These are phyloP conservation scores for Phlebopus sp. DNA, from an alignment of 1,284 basidiomycete genomes.

Conservation along the genomic window DNA sequence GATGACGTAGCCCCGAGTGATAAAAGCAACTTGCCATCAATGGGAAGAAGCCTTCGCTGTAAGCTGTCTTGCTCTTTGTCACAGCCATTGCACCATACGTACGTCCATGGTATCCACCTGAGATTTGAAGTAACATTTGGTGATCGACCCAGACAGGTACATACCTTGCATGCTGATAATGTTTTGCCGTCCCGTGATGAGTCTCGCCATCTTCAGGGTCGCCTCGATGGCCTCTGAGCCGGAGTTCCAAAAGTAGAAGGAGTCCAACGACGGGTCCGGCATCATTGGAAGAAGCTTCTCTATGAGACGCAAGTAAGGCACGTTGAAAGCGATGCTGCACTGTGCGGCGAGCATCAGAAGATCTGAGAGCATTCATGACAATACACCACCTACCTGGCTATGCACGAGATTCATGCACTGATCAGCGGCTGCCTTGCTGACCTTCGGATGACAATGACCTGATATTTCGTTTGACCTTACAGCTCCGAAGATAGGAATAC, in stretches of 20 bases:
- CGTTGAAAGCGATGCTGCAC: slow-evolving; percentile 79
- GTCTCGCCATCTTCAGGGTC: slow-evolving; percentile 77
- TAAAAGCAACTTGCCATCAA: slow-evolving; percentile 62
- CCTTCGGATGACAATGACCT: slow-evolving; percentile 87
- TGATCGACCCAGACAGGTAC: neutral
- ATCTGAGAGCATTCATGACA: neutral
- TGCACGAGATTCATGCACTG: slow-evolving; percentile 84
- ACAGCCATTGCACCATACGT: slow-evolving; percentile 87
- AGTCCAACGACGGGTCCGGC: slow-evolving; percentile 85
- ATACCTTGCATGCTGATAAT: slow-evolving; percentile 86
- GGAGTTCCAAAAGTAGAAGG: slow-evolving; percentile 97
- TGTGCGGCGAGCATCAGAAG: slow-evolving; percentile 27
- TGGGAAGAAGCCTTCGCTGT: slow-evolving; percentile 76
- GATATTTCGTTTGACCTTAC: slow-evolving; percentile 1
- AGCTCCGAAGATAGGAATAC: neutral
- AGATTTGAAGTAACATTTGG: slow-evolving; percentile 3
- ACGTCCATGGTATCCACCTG: slow-evolving; percentile 82
- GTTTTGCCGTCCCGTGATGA: slow-evolving; percentile 78
- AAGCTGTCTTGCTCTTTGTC: slow-evolving; percentile 89
- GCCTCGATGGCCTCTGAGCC: slow-evolving; percentile 90
- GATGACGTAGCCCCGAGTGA: neutral
- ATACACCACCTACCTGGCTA: slow-evolving; percentile 51
- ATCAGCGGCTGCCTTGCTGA: slow-evolving; percentile 82
- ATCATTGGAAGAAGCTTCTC: slow-evolving; percentile 77
- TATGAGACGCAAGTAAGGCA: slow-evolving; percentile 75